A percentile compares a stretch with the other conserved stretches of the same genome.
These are phyloP conservation scores for Tylopilus subfusipes DNA, from an alignment of 768 basidiomycete species.

Conservation along the genomic window DNA sequence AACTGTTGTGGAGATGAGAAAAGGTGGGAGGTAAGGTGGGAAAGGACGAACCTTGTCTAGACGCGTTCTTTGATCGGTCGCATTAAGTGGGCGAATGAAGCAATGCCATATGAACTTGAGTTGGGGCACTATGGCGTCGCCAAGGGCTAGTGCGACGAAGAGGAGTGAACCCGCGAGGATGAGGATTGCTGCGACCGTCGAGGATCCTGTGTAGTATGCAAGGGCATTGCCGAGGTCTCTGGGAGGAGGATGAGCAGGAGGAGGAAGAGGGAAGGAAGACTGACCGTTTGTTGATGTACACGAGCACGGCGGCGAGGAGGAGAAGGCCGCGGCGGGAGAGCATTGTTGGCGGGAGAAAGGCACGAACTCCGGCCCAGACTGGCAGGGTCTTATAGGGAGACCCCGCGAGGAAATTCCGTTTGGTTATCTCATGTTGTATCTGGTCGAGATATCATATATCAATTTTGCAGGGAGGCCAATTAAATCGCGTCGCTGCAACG, in stretches of 20 bases:
- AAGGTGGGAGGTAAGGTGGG: not conserved
- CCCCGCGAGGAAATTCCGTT: not conserved
- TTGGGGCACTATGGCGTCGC: constrained; percentile 34
- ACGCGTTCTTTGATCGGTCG: constrained; percentile 40
- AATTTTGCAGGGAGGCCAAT: not conserved
- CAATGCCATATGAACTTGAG: constrained; percentile 50
- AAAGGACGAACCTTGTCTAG: constrained; percentile 38
- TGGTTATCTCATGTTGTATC: not conserved
- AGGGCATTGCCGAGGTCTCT: constrained; percentile 19
- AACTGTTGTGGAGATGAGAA: constrained; percentile 37
- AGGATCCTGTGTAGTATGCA: constrained; percentile 30
- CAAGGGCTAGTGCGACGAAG: constrained; percentile 20
- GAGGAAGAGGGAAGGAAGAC: not conserved
- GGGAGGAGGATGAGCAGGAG: not conserved
- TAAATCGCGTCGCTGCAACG: not conserved
- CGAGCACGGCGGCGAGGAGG: constrained; percentile 17
- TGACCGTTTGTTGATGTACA: constrained; percentile 19
- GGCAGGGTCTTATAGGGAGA: constrained; percentile 8
- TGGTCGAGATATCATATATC: not conserved
- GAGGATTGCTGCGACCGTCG: constrained; percentile 25
- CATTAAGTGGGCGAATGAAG: constrained; percentile 42
- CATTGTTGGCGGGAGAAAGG: not conserved
- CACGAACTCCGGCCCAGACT: not conserved
- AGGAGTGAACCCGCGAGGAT: constrained; percentile 24
- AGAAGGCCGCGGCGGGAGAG: constrained; percentile 19